Conservation (phyloP, 2,329 filamentous ascomycete species). For the Aspergillus vadensis region DNA sequence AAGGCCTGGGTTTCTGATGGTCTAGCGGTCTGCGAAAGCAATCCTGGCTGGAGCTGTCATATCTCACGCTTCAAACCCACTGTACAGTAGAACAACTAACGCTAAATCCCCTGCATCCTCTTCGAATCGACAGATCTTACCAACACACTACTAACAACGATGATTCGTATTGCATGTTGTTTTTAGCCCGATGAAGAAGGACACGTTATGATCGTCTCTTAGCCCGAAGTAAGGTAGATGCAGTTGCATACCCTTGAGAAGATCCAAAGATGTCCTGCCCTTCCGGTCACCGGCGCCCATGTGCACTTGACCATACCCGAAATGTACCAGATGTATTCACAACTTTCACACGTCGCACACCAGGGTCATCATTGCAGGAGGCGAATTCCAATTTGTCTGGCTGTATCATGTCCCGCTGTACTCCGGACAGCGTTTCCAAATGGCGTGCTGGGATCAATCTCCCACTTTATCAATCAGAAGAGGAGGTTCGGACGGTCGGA, state of each 20-base stretch:
- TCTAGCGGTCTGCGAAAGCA: slow-evolving; percentile 20
- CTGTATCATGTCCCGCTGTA: neutral
- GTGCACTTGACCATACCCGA: neutral
- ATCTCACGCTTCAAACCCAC: slow-evolving; percentile 9
- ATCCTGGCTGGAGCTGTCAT: slow-evolving; percentile 20
- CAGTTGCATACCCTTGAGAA: neutral
- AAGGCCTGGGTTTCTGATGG: slow-evolving; percentile 11
- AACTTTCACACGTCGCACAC: slow-evolving; percentile 11
- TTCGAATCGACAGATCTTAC: slow-evolving; percentile 5
- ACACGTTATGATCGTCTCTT: slow-evolving; percentile 9
- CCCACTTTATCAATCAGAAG: slow-evolving; percentile 3
- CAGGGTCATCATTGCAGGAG: slow-evolving; percentile 8
- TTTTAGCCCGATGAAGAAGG: neutral
- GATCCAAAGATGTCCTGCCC: neutral
- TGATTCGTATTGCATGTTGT: neutral
- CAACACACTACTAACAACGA: neutral
- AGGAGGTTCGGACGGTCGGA: slow-evolving; percentile 6
- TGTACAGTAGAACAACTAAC: slow-evolving; percentile 2
- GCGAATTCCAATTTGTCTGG: neutral
- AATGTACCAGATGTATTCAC: slow-evolving; percentile 2
- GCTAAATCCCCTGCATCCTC: slow-evolving; percentile 10
- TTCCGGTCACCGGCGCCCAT: slow-evolving; percentile 6
- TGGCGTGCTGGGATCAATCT: neutral
- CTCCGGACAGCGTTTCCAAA: neutral
- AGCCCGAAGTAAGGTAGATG: slow-evolving; percentile 6